Evolutionary conservation across 352 stramenopile genomes (phyloP).

Genomic region (Phytopythium ostracodes): DNA sequence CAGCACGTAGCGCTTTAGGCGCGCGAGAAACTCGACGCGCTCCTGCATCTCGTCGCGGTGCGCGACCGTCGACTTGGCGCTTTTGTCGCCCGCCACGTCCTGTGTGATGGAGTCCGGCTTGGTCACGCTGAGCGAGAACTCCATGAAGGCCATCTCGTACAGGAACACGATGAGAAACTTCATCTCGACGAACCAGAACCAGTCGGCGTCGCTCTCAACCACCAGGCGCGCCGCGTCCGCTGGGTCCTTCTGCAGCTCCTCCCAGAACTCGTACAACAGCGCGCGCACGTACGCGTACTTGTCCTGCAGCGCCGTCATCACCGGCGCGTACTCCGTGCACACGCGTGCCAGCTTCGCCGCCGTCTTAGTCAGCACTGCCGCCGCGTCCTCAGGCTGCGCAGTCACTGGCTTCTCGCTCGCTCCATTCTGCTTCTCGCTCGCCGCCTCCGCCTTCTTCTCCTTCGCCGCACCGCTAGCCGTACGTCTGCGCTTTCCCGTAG

Average conservation of each 20-base stretch:
- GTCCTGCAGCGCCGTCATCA: constrained; percentile 26
- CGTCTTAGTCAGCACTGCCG: neutral
- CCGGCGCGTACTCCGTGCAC: constrained; percentile 19
- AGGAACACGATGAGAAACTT: constrained; percentile 78
- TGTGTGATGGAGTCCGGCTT: constrained; percentile 71
- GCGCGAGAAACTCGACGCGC: constrained; percentile 60
- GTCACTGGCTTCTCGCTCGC: neutral
- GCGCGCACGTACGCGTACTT: constrained; percentile 57
- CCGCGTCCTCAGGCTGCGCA: neutral
- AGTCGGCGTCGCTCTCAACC: constrained; percentile 50
- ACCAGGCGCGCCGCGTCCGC: constrained; percentile 25
- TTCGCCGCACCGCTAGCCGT: constrained; percentile 8
- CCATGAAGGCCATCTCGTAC: constrained; percentile 84
- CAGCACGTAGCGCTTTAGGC: constrained; percentile 57
- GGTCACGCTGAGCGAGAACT: constrained; percentile 81
- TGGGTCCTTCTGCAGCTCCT: constrained; percentile 50
- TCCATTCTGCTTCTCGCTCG: constrained; percentile 1
- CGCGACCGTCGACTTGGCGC: constrained; percentile 48
- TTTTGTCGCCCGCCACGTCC: constrained; percentile 4
- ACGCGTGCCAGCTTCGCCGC: constrained; percentile 12
- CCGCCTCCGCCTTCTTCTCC: constrained; percentile 8
- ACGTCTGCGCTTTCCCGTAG: constrained; percentile 35
- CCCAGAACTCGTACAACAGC: constrained; percentile 69
- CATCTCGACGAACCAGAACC: constrained; percentile 86
- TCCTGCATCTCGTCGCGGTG: constrained; percentile 77